Base-by-base conservation (phyloP, 495 filamentous ascomycete genomes). In the Oleoguttula mirabilis region DNA sequence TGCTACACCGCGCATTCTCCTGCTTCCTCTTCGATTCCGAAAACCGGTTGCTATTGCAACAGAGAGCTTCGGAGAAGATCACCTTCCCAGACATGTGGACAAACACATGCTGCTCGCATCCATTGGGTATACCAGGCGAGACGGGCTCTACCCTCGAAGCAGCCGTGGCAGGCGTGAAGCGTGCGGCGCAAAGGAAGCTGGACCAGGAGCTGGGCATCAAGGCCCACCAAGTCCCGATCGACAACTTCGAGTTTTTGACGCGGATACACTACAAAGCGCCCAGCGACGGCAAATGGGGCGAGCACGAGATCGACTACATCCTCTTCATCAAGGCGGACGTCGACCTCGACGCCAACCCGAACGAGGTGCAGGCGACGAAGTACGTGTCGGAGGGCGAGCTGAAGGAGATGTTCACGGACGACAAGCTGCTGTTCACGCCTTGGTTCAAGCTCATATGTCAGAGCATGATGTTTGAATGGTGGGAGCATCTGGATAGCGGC, bases 401-500 rank as follows among this genome's bases (percentile, higher is more conserved):
- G 44, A 90, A 84, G 69, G 50, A 67, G 33, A 85, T 88, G 75
- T 94, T 99, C 60, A 60, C 79, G 55, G 76, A 95, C 58, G 72
- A 78, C 7, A 70, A 55, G 5, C 69, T 94, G 47, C 80, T 72
- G 52, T 98, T 96, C 61, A 99, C 90, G 5, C 90, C 90, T 1
- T 99, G 90, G 90, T 99, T 99, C 70, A 94, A 94, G 73, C 76
- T 99, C 50, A 96, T 99, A 57, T 99, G 92, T 70, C 64, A 95
- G 52, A 86, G 84, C 38, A 83, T 96, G 86, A 75, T 99, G 32
- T 96, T 92, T 55, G 87, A 96, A 60, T 99, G 90, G 90, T 99
- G 90, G 90, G 73, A 77, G 54, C 79, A 87, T 61, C 74, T 96
- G 23, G 80, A 87, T 47, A 68, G 71, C 4, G 64, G 70, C 3